A percentile compares a stretch with the other conserved stretches of the same genome.
phyloP scores from a whole-genome alignment of 2,329 filamentous ascomycete genomes.

The Apiospora arundinis region DNA sequence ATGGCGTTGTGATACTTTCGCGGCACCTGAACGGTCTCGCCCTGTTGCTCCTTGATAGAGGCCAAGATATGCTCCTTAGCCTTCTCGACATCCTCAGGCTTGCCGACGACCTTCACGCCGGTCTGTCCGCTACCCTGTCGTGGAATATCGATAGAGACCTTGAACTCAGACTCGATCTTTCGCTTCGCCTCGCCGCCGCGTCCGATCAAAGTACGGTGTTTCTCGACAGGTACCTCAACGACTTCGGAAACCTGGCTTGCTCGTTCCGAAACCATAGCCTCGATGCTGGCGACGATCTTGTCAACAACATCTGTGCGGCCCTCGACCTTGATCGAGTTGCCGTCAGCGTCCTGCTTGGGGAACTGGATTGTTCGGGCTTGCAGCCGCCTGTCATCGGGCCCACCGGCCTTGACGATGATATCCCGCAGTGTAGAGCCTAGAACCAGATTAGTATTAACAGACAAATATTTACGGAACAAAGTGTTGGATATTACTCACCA shows the following conservation, averaged over 20 bases:
- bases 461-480: not conserved
- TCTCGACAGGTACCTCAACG: slow-evolving; percentile 84
- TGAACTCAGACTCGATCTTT: slow-evolving; percentile 84
- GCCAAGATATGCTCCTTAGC: slow-evolving; percentile 85
- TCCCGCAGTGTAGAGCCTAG: slow-evolving; percentile 82
- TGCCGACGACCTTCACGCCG: slow-evolving; percentile 84
- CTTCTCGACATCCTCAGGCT: slow-evolving; percentile 78
- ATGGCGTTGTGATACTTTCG: slow-evolving; percentile 82
- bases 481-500: slow-evolving; percentile 63
- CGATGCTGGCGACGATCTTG: slow-evolving; percentile 83
- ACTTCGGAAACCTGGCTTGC: slow-evolving; percentile 81
- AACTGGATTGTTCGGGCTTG: slow-evolving; percentile 93
- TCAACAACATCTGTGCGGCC: slow-evolving; percentile 85
- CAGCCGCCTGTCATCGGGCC: slow-evolving; percentile 83
- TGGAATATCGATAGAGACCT: slow-evolving; percentile 87
- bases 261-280: slow-evolving; percentile 81
- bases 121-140: slow-evolving; percentile 85
- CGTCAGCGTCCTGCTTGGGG: slow-evolving; percentile 84
- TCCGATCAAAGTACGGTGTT: slow-evolving; percentile 90
- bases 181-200: slow-evolving; percentile 88
- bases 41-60: slow-evolving; percentile 84
- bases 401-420: slow-evolving; percentile 87
- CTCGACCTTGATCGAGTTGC: slow-evolving; percentile 85
- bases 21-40: slow-evolving; percentile 86
- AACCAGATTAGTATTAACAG: slow-evolving; percentile 45